These are phyloP conservation scores for Styphnolobium japonicum DNA, from an alignment of 306 rosid genomes.

Conservation along the genomic window DNA sequence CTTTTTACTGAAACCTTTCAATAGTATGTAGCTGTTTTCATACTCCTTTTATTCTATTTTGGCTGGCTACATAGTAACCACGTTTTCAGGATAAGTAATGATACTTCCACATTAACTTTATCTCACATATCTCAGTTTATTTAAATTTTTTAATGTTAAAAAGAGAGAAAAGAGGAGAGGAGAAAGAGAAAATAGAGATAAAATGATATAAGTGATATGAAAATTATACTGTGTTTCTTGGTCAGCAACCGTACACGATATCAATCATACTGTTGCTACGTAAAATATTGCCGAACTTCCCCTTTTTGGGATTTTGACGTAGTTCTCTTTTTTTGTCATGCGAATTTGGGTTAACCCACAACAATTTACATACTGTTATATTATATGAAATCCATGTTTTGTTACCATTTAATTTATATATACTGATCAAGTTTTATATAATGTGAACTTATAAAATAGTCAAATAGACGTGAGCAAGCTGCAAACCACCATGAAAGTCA, in stretches of 20 bases:
- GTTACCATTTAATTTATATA: not conserved
- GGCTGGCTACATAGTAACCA: not conserved
- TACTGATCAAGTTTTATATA: not conserved
- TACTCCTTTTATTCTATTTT: not conserved
- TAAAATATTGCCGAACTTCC: not conserved
- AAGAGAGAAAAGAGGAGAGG: too few relatives aligned
- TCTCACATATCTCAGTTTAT: too few relatives aligned
- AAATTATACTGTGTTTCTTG: not conserved
- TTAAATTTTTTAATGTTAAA: too few relatives aligned
- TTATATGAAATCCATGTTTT: too few relatives aligned
- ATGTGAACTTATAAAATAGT: not conserved
- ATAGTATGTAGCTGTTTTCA: not conserved
- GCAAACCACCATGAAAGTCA: not conserved
- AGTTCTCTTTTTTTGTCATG: not conserved
- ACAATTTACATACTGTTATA: not conserved
- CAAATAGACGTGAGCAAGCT: conserved; percentile 2
- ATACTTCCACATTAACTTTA: too few relatives aligned
- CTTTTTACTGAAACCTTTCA: not conserved
- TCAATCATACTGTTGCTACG: not conserved
- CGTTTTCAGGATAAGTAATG: conserved; percentile 12
- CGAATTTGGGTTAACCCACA: not conserved
- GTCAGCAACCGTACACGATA: not conserved
- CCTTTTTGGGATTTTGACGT: not conserved
- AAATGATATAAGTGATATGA: too few relatives aligned
- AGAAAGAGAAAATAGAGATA: too few relatives aligned